Conservation (phyloP, 208 protist genomes). For the Trichomonas gallinae region DNA sequence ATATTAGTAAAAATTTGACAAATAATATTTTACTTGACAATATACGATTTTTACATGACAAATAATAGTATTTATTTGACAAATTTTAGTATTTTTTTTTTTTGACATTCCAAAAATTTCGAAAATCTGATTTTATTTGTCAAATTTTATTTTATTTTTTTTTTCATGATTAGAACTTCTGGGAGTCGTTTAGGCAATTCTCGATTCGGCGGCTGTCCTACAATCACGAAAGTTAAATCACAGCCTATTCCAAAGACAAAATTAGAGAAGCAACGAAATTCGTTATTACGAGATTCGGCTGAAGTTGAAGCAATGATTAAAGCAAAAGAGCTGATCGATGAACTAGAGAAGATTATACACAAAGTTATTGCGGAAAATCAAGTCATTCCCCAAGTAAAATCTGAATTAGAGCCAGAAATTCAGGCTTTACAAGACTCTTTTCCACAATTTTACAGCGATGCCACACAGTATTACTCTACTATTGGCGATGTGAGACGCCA, state of each 20-base stretch:
- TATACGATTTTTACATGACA: too few relatives aligned
- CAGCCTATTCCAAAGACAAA: not conserved
- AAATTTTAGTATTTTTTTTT: too few relatives aligned
- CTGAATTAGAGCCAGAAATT: not conserved
- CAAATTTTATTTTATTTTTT: too few relatives aligned
- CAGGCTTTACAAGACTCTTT: not conserved
- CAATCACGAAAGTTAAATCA: not conserved
- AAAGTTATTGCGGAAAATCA: not conserved
- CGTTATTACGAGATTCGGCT: not conserved
- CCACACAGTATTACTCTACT: not conserved
- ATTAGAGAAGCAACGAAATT: not conserved
- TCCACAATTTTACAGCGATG: not conserved
- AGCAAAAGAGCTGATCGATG: not conserved
- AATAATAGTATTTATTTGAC: too few relatives aligned
- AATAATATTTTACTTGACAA: too few relatives aligned
- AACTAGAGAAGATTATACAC: not conserved
- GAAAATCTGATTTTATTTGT: too few relatives aligned
- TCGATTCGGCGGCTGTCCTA: not conserved
- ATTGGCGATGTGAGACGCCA: not conserved
- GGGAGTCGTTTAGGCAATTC: not conserved
- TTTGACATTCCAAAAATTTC: too few relatives aligned
- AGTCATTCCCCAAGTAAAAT: not conserved
- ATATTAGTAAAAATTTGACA: too few relatives aligned
- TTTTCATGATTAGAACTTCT: not conserved
- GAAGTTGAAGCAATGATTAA: not conserved